Evolutionary conservation across 2,329 filamentous ascomycete species (phyloP), one percentile per base, ranked within the genome.

Genomic region (Fusarium anthophilum): DNA sequence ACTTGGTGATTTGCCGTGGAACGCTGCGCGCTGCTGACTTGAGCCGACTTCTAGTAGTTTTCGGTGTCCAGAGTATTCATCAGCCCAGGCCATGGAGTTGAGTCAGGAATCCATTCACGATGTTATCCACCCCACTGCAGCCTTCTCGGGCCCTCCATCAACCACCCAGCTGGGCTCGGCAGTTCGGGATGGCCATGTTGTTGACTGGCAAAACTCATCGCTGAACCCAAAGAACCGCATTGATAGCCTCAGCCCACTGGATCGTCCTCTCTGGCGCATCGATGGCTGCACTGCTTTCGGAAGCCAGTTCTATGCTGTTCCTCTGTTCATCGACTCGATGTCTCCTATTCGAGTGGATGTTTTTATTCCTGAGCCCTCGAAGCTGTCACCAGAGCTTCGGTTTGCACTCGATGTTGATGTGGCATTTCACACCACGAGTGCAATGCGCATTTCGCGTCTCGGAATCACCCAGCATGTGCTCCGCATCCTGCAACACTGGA

Each of bases 201-300:
- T 51, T 39, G 60, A 62, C 50, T 91, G 89, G 89, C 78, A 80
- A 18, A 69, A 78, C 7, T 91, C 89, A 10, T 80, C 83, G 45
- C 82, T 91, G 47, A 91, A 91, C 70, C 89, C 89, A 13, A 90
- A 89, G 78, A 91, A 90, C 75, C 85, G 89, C 66, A 87, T 91
- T 77, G 85, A 91, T 77, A 89, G 87, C 70, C 84, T 91, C 22
- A 84, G 83, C 6, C 79, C 82, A 13, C 84, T 84, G 5, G 56
- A 74, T 20, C 74, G 80, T 2, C 84, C 88, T 5, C 79, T 88
- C 13, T 91, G 89, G 89, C 85, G 87, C 39, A 86, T 91, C 54
- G 89, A 91, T 72, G 89, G 89, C 55, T 88, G 86, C 74, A 87
- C 87, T 28, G 87, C 85, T 24, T 83, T 88, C 62, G 89, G 89